phyloP scores from a whole-genome alignment of 2,329 filamentous ascomycete species.

The Stagonosporopsis cucurbitacearum region DNA sequence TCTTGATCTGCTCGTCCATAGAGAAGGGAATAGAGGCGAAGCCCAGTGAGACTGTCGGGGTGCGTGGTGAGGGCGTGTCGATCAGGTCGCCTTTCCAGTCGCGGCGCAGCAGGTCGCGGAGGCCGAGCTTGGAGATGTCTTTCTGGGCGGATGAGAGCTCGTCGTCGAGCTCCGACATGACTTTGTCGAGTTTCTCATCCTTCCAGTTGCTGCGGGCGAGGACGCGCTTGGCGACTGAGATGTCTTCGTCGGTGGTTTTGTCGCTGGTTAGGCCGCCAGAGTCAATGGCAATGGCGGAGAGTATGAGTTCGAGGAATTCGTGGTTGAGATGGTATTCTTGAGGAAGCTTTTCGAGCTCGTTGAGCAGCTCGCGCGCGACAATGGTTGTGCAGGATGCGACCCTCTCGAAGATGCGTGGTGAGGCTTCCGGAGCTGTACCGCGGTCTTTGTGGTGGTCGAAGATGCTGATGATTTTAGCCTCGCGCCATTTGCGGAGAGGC shows the following conservation, averaged over 20 bases:
- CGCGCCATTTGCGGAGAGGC: constrained; percentile 53
- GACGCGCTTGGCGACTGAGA: constrained; percentile 49
- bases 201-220: constrained; percentile 54
- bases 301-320: constrained; percentile 57
- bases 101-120: constrained; percentile 55
- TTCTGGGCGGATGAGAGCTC: constrained; percentile 53
- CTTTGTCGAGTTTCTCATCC: constrained; percentile 47
- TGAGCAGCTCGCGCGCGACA: constrained; percentile 56
- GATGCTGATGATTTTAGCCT: constrained; percentile 54
- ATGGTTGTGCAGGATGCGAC: constrained; percentile 55
- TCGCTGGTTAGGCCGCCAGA: constrained; percentile 49
- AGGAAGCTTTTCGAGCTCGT: constrained; percentile 53
- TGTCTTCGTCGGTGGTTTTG: constrained; percentile 50
- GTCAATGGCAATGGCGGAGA: constrained; percentile 57
- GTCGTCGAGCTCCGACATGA: constrained; percentile 53
- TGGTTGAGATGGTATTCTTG: constrained; percentile 58
- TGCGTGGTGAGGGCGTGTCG: constrained; percentile 55
- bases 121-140: constrained; percentile 50
- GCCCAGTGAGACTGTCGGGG: constrained; percentile 55
- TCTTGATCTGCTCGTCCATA: constrained; percentile 54
- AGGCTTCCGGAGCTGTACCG: constrained; percentile 51
- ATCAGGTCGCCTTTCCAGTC: constrained; percentile 59
- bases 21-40: constrained; percentile 57
- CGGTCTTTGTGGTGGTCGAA: constrained; percentile 57
- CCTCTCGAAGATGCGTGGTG: constrained; percentile 54